Conservation (phyloP, 2,329 filamentous ascomycete species). For the Paecilomyces sp. region DNA sequence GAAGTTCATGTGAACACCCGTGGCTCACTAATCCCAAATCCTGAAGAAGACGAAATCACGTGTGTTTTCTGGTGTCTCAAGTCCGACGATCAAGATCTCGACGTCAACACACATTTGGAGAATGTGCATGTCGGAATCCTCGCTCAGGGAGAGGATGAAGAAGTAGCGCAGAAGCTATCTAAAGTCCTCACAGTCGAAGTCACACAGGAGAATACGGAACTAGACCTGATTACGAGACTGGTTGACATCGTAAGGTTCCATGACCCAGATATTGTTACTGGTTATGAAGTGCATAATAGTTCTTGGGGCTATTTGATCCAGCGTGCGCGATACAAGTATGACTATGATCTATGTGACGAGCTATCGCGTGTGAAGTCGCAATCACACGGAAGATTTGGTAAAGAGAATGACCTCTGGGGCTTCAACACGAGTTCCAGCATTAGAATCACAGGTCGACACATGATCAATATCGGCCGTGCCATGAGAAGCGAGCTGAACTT, state of each 20-base stretch:
- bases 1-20: slow-evolving; percentile 89
- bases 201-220: slow-evolving; percentile 67
- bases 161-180: slow-evolving; percentile 53
- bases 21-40: slow-evolving; percentile 74
- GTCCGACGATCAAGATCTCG: slow-evolving; percentile 57
- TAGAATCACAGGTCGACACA: slow-evolving; percentile 84
- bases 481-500: slow-evolving; percentile 91
- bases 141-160: slow-evolving; percentile 58
- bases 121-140: slow-evolving; percentile 63
- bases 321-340: slow-evolving; percentile 75
- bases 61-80: slow-evolving; percentile 88
- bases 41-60: slow-evolving; percentile 79
- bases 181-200: slow-evolving; percentile 57
- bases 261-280: slow-evolving; percentile 89
- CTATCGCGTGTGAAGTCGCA: slow-evolving; percentile 82
- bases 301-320: slow-evolving; percentile 97
- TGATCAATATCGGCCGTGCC: slow-evolving; percentile 95
- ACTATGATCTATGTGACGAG: slow-evolving; percentile 85
- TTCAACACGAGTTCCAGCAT: slow-evolving; percentile 92
- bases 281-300: slow-evolving; percentile 86
- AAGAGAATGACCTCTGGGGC: slow-evolving; percentile 83
- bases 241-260: slow-evolving; percentile 75
- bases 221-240: slow-evolving; percentile 78
- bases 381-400: slow-evolving; percentile 76
- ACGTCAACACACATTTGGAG: slow-evolving; percentile 43